Percentiles rank a stretch among this genome's conserved stretches.
Conservation (phyloP, 139 green algal species). For the Eudorina sp. region DNA sequence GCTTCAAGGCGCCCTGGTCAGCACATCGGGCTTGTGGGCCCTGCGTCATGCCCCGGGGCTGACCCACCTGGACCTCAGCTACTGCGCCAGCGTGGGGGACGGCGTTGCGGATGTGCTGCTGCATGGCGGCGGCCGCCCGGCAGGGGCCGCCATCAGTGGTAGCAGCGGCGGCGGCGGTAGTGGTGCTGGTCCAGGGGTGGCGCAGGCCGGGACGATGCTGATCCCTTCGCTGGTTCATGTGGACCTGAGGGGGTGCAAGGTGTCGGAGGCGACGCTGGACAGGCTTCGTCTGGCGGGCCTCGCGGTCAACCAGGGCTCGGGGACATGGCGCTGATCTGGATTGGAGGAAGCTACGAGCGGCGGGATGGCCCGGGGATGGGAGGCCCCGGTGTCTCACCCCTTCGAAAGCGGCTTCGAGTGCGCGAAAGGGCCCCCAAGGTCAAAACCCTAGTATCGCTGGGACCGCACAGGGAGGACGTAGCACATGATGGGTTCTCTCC, state of each 20-base stretch:
- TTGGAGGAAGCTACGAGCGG: no score
- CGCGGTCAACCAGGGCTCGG: constrained; percentile 4
- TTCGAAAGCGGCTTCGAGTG: no score
- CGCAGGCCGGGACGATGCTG: neutral
- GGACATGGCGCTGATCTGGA: constrained; percentile 12
- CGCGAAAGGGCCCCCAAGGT: no score
- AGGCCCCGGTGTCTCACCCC: no score
- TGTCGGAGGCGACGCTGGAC: constrained; percentile 2
- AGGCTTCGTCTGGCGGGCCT: neutral
- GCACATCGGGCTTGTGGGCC: neutral
- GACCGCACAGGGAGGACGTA: no score
- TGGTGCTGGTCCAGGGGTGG: neutral
- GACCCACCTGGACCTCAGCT: constrained; percentile 18
- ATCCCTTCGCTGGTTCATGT: constrained; percentile 28
- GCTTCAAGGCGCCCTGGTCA: constrained; percentile 22
- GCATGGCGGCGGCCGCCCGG: neutral
- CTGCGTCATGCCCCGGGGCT: neutral
- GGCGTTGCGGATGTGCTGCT: neutral
- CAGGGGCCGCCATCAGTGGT: neutral
- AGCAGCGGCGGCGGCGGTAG: neutral
- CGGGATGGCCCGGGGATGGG: no score
- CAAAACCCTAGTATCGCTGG: no score
- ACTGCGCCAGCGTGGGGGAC: constrained; percentile 14
- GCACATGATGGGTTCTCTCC: no score
- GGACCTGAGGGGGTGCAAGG: constrained; percentile 21